phyloP scores from a whole-genome alignment of 2,329 filamentous ascomycete genomes.

The Cladosporium halotolerans region DNA sequence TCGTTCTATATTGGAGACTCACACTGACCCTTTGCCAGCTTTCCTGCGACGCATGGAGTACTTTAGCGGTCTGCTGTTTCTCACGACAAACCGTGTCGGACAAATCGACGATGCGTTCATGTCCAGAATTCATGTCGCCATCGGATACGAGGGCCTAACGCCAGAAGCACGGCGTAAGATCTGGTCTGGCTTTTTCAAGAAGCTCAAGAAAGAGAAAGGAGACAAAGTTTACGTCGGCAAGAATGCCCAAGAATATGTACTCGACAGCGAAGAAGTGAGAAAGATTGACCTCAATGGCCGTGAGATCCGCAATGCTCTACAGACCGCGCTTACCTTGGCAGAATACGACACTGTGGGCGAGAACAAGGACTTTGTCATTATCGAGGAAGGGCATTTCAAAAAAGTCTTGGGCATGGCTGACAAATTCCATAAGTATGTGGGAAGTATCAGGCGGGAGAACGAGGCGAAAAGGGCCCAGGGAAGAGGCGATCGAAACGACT shows the following conservation, averaged over 20 bases:
- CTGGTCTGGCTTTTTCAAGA: conserved; percentile 25
- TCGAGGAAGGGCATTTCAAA: not conserved
- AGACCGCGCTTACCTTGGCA: not conserved
- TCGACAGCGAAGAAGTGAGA: conserved; percentile 7
- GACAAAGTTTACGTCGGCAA: conserved; percentile 8
- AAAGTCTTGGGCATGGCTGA: not conserved
- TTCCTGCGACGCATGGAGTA: conserved; percentile 37
- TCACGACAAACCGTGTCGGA: conserved; percentile 32
- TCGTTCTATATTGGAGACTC: not conserved
- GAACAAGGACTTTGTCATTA: not conserved
- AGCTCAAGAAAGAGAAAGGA: conserved; percentile 12
- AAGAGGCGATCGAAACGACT: not conserved
- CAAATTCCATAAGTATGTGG: not conserved
- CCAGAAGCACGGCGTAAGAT: conserved; percentile 16
- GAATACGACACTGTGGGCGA: not conserved
- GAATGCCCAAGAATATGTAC: conserved; percentile 9
- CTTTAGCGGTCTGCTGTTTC: conserved; percentile 35
- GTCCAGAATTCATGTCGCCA: conserved; percentile 27
- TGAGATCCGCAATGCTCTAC: conserved; percentile 23
- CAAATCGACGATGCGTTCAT: conserved; percentile 32
- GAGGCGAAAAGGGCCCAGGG: not conserved
- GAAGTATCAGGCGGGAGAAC: not conserved
- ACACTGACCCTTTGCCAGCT: not conserved
- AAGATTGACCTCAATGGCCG: conserved; percentile 26
- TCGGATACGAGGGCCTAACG: conserved; percentile 18